Evolutionary conservation across 2,329 filamentous ascomycete species (phyloP), one percentile per base, ranked within the genome.

Genomic region (Talaromyces sp.): DNA sequence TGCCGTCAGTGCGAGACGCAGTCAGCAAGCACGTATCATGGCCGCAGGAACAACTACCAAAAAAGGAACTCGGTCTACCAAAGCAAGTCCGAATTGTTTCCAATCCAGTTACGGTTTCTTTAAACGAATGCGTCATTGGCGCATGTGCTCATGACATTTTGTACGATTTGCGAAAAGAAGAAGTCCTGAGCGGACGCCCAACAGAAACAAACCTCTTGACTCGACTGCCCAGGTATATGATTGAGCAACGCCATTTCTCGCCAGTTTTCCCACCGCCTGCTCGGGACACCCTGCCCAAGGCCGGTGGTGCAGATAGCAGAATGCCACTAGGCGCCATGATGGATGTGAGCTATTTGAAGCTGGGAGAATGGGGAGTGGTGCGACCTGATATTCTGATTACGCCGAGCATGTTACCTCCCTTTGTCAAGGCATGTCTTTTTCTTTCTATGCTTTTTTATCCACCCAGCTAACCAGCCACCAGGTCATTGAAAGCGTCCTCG

Each of bases 241-340:
- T 99, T 61, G 90, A 96, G 75, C 95, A 98, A 77, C 82, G 93
- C 7, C 92, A 95, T 71, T 98, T 93, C 75, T 92, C 92, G 69
- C 95, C 95, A 0, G 77, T 98, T 0, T 97, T 93, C 71, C 95
- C 95, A 6, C 88, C 93, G 0, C 83, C 87, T 13, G 86, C 89
- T 57, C 83, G 92, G 55, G 82, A 85, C 61, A 85, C 80, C 66
- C 77, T 91, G 60, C 86, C 88, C 32, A 88, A 84, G 72, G 85
- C 86, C 1, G 87, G 86, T 0, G 84, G 83, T 1, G 17, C 51
- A 39, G 81, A 78, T 19, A 81, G 84, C 62, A 85, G 83, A 0
- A 69, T 85, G 42, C 86, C 85, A 4, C 87, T 89, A 0, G 93
- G 93, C 0, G 87, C 91, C 0, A 88, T 89, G 80, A 73, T 98